These are phyloP conservation scores for Fraxinus velutina DNA, from an alignment of 305 asterid species.

Conservation along the genomic window DNA sequence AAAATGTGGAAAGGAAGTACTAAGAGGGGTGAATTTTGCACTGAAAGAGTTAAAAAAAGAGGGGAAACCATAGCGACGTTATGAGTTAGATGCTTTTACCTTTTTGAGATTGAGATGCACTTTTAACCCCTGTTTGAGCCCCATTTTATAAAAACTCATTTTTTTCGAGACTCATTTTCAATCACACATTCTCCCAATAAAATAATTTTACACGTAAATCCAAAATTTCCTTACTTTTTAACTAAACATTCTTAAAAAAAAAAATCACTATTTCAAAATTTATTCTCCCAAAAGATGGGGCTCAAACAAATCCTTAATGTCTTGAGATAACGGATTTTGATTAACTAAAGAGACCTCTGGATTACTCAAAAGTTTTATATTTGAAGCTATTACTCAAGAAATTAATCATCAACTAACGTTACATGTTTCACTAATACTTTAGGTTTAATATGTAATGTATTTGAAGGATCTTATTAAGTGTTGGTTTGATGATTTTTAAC, in stretches of 20 bases:
- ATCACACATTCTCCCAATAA: not conserved
- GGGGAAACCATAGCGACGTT: not conserved
- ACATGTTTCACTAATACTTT: not conserved
- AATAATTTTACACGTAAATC: not conserved
- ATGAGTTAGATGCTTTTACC: conserved; percentile 4
- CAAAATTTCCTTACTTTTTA: not conserved
- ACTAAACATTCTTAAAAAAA: not conserved
- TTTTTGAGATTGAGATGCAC: conserved; percentile 21
- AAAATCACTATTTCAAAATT: not conserved
- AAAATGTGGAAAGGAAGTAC: conserved; percentile 3
- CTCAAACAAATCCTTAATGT: not conserved
- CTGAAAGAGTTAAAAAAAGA: not conserved
- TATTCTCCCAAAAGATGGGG: not conserved
- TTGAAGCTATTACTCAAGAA: not conserved
- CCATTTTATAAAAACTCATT: not conserved
- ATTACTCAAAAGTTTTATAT: conserved; percentile 4
- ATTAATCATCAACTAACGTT: not conserved
- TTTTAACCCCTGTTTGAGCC: not conserved
- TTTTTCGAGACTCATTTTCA: not conserved
- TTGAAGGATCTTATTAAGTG: not conserved
- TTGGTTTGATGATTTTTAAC: not conserved
- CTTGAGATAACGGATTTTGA: conserved; percentile 13
- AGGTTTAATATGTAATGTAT: not conserved
- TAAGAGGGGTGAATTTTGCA: not conserved
- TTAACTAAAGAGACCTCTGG: conserved; percentile 8